Evolutionary conservation across 1,284 basidiomycete genomes (phyloP), one percentile per base, ranked within the genome.

Genomic region (Uromyces viciae-fabae): DNA sequence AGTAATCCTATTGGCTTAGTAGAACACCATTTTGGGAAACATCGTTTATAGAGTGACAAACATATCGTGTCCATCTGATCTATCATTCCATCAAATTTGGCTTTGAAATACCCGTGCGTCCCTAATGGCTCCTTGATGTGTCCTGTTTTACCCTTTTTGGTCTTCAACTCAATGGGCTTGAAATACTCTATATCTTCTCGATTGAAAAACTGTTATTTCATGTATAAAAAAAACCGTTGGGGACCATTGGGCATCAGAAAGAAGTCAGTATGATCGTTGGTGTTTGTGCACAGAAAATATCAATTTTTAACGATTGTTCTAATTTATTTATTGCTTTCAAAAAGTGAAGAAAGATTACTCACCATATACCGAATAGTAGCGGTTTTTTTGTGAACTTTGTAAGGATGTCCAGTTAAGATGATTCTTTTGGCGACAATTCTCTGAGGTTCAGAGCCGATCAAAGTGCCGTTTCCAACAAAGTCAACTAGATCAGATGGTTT

Each of bases 61-160:
- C 94, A 94, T 69, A 95, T 89, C 7, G 94, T 95, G 84, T 96
- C 95, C 94, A 98, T 97, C 87, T 98, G 95, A 84, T 90, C 93
- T 84, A 99, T 91, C 9, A 93, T 93, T 0, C 94, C 94, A 85
- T 98, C 96, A 86, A 99, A 99, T 85, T 94, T 58, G 11, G 77
- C 95, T 88, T 99, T 99, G 89, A 94, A 95, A 87, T 98, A 98
- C 15, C 96, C 97, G 85, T 99, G 96, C 33, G 95, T 98, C 71
- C 96, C 96, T n/a, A 99, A 89, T 7, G 93, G 91, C 87, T 96
- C 96, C 46, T 90, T 90, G 31, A 88, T 94, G 86, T 98, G 94
- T 0, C 96, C 96, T n/a, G 89, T 90, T 19, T 94, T 89, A 1
- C 97, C 97, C 82, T 92, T 90, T 87, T 99, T 99, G 1, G 95